Evolutionary conservation across 345 rosid genomes (phyloP), one percentile per base, ranked within the genome.

Genomic region (Citrus reticulata): DNA sequence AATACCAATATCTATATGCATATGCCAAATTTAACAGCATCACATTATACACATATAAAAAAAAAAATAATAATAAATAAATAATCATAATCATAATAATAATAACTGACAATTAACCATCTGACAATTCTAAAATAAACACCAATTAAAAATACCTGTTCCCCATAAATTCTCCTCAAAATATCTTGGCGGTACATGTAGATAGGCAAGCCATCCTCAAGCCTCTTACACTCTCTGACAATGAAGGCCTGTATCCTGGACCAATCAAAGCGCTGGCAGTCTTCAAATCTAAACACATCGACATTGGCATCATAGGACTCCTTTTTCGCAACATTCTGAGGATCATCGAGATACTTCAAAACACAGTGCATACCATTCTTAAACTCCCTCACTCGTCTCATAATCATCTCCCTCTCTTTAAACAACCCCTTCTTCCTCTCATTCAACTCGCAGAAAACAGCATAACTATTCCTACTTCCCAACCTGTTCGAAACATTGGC

Each of bases 191-290:
- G 78, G 73, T 73, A 72, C 19, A 90, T 85, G 34, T 92, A 95
- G 59, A 95, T 90, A 6, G 98, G 98, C 61, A 93, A 73, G 11
- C 95, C 95, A 87, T 88, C 91, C 49, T 91, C 90, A 4, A 93
- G 83, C 85, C 98, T 86, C 77, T 87, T 84, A 83, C 92, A 86
- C 84, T 93, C 98, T 80, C 96, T 89, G 54, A 87, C 73, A 65
- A 93, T 70, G 61, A 95, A 32, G 58, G 59, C 61, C 68, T 92
- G 89, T 34, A 90, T 79, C 68, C 85, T 87, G 62, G 59, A 72
- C 98, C 97, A 93, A 81, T 89, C 81, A 60, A 73, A 72, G 6
- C 61, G 64, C 22, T 82, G 86, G 37, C 51, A 10, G 51, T 73
- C 82, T n/a, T 64, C 79, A 71, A 90, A 63, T 77, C 59, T 57